Conservation (phyloP, 345 rosid genomes). For the Camelina sativa region DNA sequence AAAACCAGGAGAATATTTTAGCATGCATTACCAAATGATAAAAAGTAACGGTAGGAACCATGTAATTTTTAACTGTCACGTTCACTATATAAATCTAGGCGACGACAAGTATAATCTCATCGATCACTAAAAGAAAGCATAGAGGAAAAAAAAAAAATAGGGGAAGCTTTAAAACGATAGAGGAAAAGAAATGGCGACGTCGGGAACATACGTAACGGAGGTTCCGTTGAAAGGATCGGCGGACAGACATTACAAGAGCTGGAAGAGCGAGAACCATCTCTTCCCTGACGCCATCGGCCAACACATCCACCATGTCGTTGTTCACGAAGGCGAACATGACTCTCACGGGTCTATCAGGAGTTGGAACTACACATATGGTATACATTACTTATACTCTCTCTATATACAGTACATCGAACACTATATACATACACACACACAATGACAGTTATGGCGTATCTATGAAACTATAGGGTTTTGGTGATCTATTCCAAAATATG, state of each 20-base stretch:
- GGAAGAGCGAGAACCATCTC: constrained; percentile 37
- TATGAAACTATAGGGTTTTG: neutral
- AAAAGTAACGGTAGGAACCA: constrained; percentile 13
- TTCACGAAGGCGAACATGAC: constrained; percentile 37
- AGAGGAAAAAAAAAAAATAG: neutral
- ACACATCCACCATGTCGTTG: constrained; percentile 32
- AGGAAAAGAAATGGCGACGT: constrained; percentile 35
- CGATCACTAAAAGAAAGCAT: neutral
- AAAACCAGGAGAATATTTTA: neutral
- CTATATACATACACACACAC: neutral
- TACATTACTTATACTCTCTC: neutral
- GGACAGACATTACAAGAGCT: constrained; percentile 38
- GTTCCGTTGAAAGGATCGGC: constrained; percentile 38
- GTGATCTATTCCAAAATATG: neutral
- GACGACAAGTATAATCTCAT: neutral
- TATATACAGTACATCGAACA: neutral
- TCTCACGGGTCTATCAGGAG: constrained; percentile 36
- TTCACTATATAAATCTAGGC: constrained; percentile 23
- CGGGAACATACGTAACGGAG: constrained; percentile 41
- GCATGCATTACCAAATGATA: constrained; percentile 7
- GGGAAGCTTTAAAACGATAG: constrained; percentile 6
- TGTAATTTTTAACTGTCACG: neutral
- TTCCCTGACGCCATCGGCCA: constrained; percentile 40
- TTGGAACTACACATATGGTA: constrained; percentile 41
- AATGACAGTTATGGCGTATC: neutral